Evolutionary conservation across 331 rosid genomes (phyloP).

Genomic region (Acacia concinna): DNA sequence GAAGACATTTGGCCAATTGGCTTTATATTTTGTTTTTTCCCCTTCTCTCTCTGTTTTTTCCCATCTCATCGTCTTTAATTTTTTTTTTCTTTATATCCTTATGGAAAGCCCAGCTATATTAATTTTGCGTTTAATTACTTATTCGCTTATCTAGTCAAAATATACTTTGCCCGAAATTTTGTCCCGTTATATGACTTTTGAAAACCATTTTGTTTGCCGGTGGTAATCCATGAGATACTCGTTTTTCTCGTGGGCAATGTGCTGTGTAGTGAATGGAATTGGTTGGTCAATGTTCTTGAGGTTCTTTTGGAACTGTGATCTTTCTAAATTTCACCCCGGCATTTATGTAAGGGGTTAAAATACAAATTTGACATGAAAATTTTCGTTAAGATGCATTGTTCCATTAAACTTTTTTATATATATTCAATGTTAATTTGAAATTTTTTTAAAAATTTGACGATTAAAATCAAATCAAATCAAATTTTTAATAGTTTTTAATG

Average conservation of each 20-base stretch:
- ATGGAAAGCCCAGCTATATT: not conserved
- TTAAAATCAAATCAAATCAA: too few relatives aligned
- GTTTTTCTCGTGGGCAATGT: not conserved
- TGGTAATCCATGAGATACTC: not conserved
- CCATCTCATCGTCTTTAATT: not conserved
- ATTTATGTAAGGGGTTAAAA: too few relatives aligned
- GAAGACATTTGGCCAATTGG: not conserved
- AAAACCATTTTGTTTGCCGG: not conserved
- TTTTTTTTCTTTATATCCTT: not conserved
- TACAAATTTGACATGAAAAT: too few relatives aligned
- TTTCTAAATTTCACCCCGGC: not conserved
- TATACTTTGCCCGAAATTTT: too few relatives aligned
- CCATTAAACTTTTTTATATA: too few relatives aligned
- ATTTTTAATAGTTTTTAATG: too few relatives aligned
- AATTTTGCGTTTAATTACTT: not conserved
- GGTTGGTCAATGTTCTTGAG: not conserved
- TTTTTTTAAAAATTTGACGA: too few relatives aligned
- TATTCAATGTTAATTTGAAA: too few relatives aligned
- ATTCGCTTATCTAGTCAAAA: not conserved
- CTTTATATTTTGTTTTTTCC: not conserved
- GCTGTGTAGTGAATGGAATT: not conserved
- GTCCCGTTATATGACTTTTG: too few relatives aligned
- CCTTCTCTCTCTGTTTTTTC: too few relatives aligned
- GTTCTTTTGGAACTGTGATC: not conserved
- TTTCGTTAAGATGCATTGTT: too few relatives aligned